These are phyloP conservation scores for Bonnemaisonia californica DNA, from an alignment of 31 red algal genomes.

Conservation along the genomic window DNA sequence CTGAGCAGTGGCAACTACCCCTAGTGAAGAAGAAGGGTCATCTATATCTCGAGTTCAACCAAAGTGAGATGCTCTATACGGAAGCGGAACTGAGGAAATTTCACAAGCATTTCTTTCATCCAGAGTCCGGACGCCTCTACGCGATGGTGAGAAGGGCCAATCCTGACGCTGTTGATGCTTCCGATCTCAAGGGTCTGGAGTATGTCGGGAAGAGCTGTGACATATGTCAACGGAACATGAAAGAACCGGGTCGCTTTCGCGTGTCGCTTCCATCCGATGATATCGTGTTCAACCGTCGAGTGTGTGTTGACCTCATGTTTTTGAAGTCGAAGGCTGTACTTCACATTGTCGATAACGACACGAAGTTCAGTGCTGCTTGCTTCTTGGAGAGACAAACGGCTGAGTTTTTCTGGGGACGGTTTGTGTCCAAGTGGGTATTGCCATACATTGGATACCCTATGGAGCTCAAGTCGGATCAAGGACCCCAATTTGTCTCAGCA, in stretches of 20 bases:
- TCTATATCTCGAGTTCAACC: constrained; percentile 24
- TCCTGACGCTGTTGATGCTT: not conserved
- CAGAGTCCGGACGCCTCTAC: not conserved
- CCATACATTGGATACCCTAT: constrained; percentile 19
- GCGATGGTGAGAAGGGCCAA: constrained; percentile 11
- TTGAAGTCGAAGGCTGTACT: not conserved
- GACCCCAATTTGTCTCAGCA: constrained; percentile 20
- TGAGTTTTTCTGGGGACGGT: not conserved
- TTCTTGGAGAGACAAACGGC: constrained; percentile 12
- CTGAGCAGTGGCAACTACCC: not conserved
- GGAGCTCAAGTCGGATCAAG: constrained; percentile 8
- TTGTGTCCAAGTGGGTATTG: constrained; percentile 11
- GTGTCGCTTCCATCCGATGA: constrained; percentile 13
- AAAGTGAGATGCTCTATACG: constrained; percentile 17
- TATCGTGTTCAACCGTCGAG: constrained; percentile 22
- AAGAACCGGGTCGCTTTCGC: constrained; percentile 4
- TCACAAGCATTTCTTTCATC: constrained; percentile 38
- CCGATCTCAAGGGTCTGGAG: not conserved
- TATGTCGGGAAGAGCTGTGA: constrained; percentile 26
- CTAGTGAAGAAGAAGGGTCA: constrained; percentile 26
- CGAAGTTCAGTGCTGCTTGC: constrained; percentile 18
- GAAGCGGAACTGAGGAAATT: constrained; percentile 19
- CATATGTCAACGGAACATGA: constrained; percentile 2
- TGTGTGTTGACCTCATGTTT: constrained; percentile 37
- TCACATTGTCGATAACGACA: constrained; percentile 39